Base-by-base conservation (phyloP, 177 flowering plant genomes). In the Vitis hybrid region DNA sequence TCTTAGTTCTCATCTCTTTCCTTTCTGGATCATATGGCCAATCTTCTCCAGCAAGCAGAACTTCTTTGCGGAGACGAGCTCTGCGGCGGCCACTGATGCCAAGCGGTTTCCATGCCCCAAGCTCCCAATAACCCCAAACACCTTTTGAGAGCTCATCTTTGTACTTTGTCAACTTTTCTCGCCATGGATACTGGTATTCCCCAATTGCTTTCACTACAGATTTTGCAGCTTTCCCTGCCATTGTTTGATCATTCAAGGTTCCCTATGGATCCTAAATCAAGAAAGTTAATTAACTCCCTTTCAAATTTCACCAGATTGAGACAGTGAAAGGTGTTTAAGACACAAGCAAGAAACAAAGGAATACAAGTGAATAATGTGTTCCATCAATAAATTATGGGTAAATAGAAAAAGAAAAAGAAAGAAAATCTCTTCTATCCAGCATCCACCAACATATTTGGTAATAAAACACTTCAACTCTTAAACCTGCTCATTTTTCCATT, bases 41-140 rank as follows among this genome's bases (percentile, higher is more conserved):
- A 80, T 95, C 94, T 68, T 87, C 79, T 24, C 91, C 98, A 5
- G 96, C 93, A 63, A 86, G 86, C 30, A 95, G 83, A 30, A 91
- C 97, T 79, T 95, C 97, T 69, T 91, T 95, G 40, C 97, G 86
- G 48, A 95, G 84, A 14, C 89, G 85, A 40, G 99, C 96, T 40
- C 97, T 82, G 18, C 75, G 87, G 13, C 97, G 90, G 19, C 81
- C 94, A 79, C 97, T 92, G 56, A 91, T 86, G 56, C 82, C 86
- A 1, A 91, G 83, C 6, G 85, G 91, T 78, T 88, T 91, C 98
- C 98, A 93, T 24, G 92, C 91, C 35, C 98, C 98, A 30, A 90
- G 79, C 73, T 88, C 80, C 98, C 97, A 92, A 75, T 90, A 92
- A 32, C 98, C 98, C 97, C 93, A 94, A 2, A 86, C 98, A 54